Base-by-base conservation (phyloP, 1,139 yeast genomes). In the Saccharomyces hybrid region DNA sequence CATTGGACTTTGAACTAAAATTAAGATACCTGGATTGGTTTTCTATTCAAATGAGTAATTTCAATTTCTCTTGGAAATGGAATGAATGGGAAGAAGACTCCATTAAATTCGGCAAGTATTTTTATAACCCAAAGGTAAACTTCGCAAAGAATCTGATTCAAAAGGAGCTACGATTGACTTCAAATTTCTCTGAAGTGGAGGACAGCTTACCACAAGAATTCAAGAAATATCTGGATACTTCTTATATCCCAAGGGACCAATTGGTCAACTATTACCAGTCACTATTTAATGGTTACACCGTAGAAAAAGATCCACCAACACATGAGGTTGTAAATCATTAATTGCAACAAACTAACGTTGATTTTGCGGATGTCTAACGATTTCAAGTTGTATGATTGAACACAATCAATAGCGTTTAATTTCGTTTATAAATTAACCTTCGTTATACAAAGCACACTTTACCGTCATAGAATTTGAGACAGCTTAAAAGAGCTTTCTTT, bases 41-140 rank as follows among this genome's bases (percentile, higher is more conserved):
- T 78, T 80, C 96, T 2, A 86, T 88, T 56, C 99, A 95, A 72
- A 80, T 95, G 67, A 86, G 96, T 62, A 93, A 93, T 70, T 95
- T 93, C 71, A 91, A 88, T 58, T 95, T 89, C 71, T 88, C 93
- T 49, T 95, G 99, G 99, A 90, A 90, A 68, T 93, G 99, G 99
- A 84, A 82, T 61, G 99, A 91, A 70, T 95, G 99, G 99, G 82
- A 80, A 48, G 71, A 71, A 1, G 87, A 83, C 64, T 78, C 85
- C 0, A 67, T 71, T 31, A 68, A 68, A 51, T 64, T 66, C 49
- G 66, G 74, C 4, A 69, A 71, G 42, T 65, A 71, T 41, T 59
- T 63, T 28, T 80, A 79, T 63, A 93, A 88, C 67, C 97, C 97
- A 14, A 84, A 82, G 62, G 78, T 81, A 59, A 82, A 79, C 51